A percentile compares a stretch with the other conserved stretches of the same genome.
phyloP scores from a whole-genome alignment of 2,329 filamentous ascomycete species.

The Phialocephala subalpina region DNA sequence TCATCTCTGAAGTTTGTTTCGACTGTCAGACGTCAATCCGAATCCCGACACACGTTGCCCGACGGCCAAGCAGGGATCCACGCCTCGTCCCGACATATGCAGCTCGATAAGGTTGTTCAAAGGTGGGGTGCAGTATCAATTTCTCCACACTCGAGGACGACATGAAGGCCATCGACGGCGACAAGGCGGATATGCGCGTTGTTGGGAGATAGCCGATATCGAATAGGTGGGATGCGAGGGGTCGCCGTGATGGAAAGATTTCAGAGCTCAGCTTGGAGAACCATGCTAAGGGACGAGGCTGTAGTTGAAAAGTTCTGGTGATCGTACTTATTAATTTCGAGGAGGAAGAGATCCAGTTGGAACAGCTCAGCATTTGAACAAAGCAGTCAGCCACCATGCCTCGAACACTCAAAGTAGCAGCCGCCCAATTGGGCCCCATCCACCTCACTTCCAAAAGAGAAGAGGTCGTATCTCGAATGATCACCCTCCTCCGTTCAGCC shows the following conservation, averaged over 20 bases:
- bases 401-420: slow-evolving; percentile 55
- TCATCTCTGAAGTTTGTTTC: neutral
- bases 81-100: slow-evolving; percentile 1
- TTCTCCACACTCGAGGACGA: slow-evolving; percentile 2
- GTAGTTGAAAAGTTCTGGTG: slow-evolving; percentile 11
- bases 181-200: neutral
- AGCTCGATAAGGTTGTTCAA: slow-evolving; percentile 9
- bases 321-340: neutral
- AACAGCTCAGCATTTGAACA: neutral
- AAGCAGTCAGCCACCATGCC: slow-evolving; percentile 42
- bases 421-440: slow-evolving; percentile 61
- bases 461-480: slow-evolving; percentile 56
- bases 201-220: neutral
- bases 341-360: neutral
- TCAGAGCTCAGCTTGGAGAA: neutral
- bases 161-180: slow-evolving; percentile 3
- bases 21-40: neutral
- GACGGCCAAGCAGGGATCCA: slow-evolving; percentile 13
- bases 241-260: neutral
- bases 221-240: slow-evolving; percentile 3
- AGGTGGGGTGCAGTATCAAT: slow-evolving; percentile 6
- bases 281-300: neutral
- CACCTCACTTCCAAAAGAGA: slow-evolving; percentile 50
- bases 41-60: neutral
- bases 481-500: slow-evolving; percentile 56